These are phyloP conservation scores for Ramaria sp. DNA, from an alignment of 768 basidiomycete genomes.

Conservation along the genomic window DNA sequence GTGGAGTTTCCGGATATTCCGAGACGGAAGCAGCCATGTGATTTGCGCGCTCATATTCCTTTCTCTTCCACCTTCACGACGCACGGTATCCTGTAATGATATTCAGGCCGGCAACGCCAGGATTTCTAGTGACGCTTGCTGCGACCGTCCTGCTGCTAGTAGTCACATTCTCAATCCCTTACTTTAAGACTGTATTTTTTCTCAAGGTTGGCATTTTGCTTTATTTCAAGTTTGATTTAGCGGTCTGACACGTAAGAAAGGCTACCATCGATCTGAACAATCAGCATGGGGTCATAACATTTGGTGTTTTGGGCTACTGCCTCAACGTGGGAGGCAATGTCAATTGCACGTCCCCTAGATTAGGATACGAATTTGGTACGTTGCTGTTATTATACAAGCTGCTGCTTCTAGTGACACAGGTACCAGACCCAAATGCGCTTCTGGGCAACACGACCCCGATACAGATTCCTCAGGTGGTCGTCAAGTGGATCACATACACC, in stretches of 20 bases:
- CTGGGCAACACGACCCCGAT: conserved; percentile 57
- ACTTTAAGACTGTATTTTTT: conserved; percentile 83
- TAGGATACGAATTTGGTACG: conserved; percentile 86
- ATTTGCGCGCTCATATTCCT: not conserved
- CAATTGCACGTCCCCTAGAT: conserved; percentile 66
- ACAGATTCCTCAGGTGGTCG: conserved; percentile 68
- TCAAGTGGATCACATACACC: conserved; percentile 94
- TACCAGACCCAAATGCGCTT: conserved; percentile 67
- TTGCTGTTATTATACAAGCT: not conserved
- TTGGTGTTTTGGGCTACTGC: conserved; percentile 91
- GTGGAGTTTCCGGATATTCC: not conserved
- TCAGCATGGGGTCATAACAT: conserved; percentile 52
- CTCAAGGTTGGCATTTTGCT: conserved; percentile 29
- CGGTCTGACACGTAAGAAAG: conserved; percentile 18
- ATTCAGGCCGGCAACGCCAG: conserved; percentile 75
- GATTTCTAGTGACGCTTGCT: conserved; percentile 71
- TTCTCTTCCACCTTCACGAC: not conserved
- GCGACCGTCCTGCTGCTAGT: conserved; percentile 73
- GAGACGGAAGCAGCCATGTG: not conserved
- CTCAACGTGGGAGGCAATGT: conserved; percentile 35
- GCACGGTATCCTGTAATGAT: conserved; percentile 31
- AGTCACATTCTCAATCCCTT: conserved; percentile 85
- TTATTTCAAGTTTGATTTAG: conserved; percentile 12
- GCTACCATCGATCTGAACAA: conserved; percentile 43
- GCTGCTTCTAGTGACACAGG: not conserved